Evolutionary conservation across 176 grass and related monocot species (phyloP).

Genomic region (Ananas comosus): DNA sequence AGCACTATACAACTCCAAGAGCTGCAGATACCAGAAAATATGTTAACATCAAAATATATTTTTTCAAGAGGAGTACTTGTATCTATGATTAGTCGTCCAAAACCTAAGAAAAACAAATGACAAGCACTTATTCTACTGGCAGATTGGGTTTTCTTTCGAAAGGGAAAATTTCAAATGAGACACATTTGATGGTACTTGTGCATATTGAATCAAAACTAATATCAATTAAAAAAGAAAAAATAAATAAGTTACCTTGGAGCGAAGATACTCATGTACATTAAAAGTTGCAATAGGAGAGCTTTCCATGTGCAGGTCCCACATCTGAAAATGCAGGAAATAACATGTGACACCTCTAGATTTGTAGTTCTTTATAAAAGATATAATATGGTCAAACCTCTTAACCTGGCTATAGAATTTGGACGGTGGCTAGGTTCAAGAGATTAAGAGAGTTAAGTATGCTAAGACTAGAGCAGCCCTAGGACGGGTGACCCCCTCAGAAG

Average conservation of each 20-base stretch:
- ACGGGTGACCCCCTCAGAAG: no score
- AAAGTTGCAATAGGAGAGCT: slow-evolving; percentile 19
- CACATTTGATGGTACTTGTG: not conserved
- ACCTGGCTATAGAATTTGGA: no score
- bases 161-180: not conserved
- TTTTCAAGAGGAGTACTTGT: not conserved
- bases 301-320: slow-evolving; percentile 28
- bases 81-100: not conserved
- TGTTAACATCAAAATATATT: not conserved
- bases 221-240: not conserved
- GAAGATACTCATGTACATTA: slow-evolving; percentile 19
- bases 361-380: no score
- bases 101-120: not conserved
- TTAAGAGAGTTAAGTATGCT: no score
- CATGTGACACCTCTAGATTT: no score
- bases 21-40: slow-evolving; percentile 14
- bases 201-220: not conserved
- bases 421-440: no score
- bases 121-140: not conserved
- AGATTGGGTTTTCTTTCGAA: not conserved
- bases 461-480: no score
- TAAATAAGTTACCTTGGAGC: slow-evolving; percentile 11
- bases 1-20: slow-evolving; percentile 15
- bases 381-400: no score
- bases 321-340: slow-evolving; percentile 2